Percentiles rank a stretch among this genome's conserved stretches.
These are phyloP conservation scores for Neurospora sublineolata DNA, from an alignment of 495 filamentous ascomycete genomes.

Conservation along the genomic window DNA sequence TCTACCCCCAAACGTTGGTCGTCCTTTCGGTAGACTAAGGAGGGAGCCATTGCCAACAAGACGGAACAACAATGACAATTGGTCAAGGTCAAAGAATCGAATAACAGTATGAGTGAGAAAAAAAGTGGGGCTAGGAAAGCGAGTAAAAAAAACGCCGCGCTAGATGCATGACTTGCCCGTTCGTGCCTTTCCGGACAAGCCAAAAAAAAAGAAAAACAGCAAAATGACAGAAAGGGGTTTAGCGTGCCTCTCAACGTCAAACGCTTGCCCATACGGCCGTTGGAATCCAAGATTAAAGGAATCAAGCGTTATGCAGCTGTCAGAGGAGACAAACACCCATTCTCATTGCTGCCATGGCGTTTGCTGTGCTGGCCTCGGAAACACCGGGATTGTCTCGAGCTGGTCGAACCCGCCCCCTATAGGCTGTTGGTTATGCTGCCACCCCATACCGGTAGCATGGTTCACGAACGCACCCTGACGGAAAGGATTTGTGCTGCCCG, in stretches of 20 bases:
- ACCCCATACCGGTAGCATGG: slow-evolving; percentile 73
- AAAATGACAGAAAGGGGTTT: neutral
- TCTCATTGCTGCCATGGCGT: slow-evolving; percentile 40
- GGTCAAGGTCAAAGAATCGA: neutral
- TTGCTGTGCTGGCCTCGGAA: slow-evolving; percentile 62
- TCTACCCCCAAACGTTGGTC: neutral
- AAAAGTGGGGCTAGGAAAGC: neutral
- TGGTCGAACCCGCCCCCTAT: slow-evolving; percentile 83
- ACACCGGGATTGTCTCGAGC: slow-evolving; percentile 69
- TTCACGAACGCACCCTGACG: slow-evolving; percentile 79
- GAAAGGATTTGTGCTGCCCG: slow-evolving; percentile 92
- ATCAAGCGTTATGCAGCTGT: neutral
- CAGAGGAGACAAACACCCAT: neutral
- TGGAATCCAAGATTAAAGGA: neutral
- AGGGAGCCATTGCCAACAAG: neutral
- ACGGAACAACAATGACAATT: neutral
- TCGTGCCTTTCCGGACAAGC: neutral
- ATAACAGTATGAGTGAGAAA: too few relatives aligned
- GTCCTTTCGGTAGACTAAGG: neutral
- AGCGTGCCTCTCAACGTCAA: neutral
- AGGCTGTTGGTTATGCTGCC: slow-evolving; percentile 66
- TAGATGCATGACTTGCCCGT: slow-evolving; percentile 8
- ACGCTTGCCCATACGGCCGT: neutral
- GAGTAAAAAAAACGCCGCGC: slow-evolving; percentile 14
- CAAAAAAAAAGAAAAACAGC: neutral